These are phyloP conservation scores for Suillus sp. DNA, from an alignment of 768 basidiomycete species.

Conservation along the genomic window DNA sequence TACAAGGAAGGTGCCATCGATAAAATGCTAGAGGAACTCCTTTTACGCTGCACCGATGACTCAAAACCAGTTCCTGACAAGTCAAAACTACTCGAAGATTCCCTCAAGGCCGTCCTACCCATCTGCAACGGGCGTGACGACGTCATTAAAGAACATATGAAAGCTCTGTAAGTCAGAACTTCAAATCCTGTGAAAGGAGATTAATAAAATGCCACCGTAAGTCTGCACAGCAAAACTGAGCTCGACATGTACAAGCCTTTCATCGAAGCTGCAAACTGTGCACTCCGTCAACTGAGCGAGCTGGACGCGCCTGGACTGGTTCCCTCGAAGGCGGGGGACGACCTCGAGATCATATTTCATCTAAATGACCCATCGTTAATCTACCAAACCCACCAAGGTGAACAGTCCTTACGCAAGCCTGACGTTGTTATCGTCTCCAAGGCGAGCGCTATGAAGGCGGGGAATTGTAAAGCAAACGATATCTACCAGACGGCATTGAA, in stretches of 20 bases:
- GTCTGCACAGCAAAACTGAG: background rate
- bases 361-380: background rate
- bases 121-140: background rate
- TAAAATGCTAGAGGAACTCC: constrained; percentile 1
- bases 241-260: background rate
- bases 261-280: background rate
- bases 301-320: background rate
- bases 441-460: background rate
- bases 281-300: background rate
- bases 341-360: background rate
- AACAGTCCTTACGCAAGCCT: background rate
- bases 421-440: background rate
- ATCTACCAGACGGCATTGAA: background rate
- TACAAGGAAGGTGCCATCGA: background rate
- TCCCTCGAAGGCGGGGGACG: background rate
- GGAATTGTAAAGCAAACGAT: background rate
- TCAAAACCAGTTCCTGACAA: constrained; percentile 2
- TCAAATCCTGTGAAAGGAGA: background rate
- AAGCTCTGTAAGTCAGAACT: background rate
- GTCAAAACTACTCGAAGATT: background rate
- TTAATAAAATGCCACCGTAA: background rate
- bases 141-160: background rate
- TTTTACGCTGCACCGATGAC: background rate
- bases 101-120: constrained; percentile 3
- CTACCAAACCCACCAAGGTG: background rate